Evolutionary conservation across 805 yeast genomes (phyloP).

Genomic region (Wickerhamiella shivajii): DNA sequence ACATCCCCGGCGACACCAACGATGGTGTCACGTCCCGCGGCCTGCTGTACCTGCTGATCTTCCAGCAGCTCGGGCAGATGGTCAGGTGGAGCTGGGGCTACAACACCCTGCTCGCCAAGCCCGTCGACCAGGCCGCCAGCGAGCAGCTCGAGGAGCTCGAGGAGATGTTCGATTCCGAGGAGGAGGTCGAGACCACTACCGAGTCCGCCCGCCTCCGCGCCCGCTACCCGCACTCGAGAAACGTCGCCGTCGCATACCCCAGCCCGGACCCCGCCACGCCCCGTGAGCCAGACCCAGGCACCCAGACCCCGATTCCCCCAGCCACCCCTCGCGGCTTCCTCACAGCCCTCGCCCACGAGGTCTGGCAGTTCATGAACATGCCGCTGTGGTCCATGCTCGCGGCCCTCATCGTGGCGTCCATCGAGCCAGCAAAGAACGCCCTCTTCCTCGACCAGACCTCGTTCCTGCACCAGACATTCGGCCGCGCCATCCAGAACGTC

Average conservation of each 20-base stretch:
- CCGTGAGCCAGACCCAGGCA: neutral
- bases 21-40: slow-evolving; percentile 51
- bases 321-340: slow-evolving; percentile 2
- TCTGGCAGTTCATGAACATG: slow-evolving; percentile 39
- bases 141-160: slow-evolving; percentile 5
- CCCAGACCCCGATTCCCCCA: slow-evolving; percentile 2
- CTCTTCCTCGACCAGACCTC: slow-evolving; percentile 32
- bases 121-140: slow-evolving; percentile 14
- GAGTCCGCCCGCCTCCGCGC: neutral
- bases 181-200: neutral
- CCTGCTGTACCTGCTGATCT: slow-evolving; percentile 41
- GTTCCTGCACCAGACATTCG: slow-evolving; percentile 37
- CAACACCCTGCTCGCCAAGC: slow-evolving; percentile 39
- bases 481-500: slow-evolving; percentile 37
- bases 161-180: neutral
- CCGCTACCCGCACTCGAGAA: neutral
- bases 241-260: neutral
- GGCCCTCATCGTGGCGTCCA: slow-evolving; percentile 45
- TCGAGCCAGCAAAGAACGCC: slow-evolving; percentile 33
- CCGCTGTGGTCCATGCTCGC: slow-evolving; percentile 50
- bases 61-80: slow-evolving; percentile 55
- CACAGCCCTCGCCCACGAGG: slow-evolving; percentile 12
- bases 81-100: slow-evolving; percentile 64
- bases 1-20: slow-evolving; percentile 36
- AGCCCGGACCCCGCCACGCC: neutral